phyloP scores from a whole-genome alignment of 352 stramenopile species.

The Phytophthora cactorum region DNA sequence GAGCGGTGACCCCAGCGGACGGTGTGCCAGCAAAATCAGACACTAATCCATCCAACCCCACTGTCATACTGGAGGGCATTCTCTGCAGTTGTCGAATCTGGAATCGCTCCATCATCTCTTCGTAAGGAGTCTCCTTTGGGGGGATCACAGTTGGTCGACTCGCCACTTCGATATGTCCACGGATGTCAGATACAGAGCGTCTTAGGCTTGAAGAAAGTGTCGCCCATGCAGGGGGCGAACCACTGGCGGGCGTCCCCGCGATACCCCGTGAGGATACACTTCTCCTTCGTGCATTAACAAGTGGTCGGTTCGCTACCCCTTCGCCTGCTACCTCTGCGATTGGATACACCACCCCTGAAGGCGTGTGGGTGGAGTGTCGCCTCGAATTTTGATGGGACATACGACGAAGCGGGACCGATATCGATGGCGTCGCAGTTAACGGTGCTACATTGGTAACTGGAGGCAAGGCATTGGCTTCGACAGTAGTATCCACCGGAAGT shows the following conservation, averaged over 20 bases:
- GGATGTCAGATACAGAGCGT: conserved; percentile 28
- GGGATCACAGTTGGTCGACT: neutral
- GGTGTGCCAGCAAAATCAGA: neutral
- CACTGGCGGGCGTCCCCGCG: conserved; percentile 1
- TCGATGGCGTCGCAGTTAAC: neutral
- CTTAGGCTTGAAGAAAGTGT: conserved; percentile 12
- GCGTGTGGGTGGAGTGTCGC: conserved; percentile 7
- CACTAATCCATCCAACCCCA: conserved; percentile 5
- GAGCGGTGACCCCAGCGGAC: conserved; percentile 7
- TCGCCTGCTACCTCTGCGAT: conserved; percentile 12
- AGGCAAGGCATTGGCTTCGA: neutral
- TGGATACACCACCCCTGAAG: conserved; percentile 10
- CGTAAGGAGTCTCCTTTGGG: conserved; percentile 35
- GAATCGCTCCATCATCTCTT: conserved; percentile 62
- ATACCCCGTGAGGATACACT: conserved; percentile 27
- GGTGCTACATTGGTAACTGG: neutral
- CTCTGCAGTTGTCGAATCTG: conserved; percentile 48
- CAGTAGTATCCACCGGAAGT: neutral
- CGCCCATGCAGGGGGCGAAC: conserved; percentile 4
- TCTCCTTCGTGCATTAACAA: conserved; percentile 10
- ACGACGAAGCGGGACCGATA: neutral
- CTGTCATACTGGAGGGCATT: conserved; percentile 15
- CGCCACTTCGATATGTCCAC: neutral
- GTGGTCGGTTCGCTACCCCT: neutral
- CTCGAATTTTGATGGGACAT: conserved; percentile 6